Evolutionary conservation across 129 eudicot genomes (phyloP).

Genomic region (Pseudognaphalium luteoalbum): DNA sequence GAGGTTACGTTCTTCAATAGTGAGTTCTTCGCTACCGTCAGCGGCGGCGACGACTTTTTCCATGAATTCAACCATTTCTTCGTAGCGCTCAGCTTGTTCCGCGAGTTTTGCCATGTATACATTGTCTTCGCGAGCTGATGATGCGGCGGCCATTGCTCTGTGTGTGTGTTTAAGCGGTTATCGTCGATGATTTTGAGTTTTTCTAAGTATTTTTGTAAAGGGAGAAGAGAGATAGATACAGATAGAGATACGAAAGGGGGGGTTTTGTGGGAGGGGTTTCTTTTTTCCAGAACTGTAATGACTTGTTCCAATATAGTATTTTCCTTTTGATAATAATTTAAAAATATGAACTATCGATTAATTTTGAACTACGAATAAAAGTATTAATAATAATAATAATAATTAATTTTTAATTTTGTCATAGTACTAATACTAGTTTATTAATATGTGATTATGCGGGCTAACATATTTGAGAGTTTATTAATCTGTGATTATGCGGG

Average conservation of each 20-base stretch:
- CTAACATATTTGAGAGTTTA: too few species aligned
- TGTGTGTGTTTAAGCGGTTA: neutral
- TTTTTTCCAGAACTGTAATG: neutral
- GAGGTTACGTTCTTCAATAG: conserved; percentile 90
- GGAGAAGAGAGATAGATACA: neutral
- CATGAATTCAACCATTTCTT: conserved; percentile 95
- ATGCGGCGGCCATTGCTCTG: conserved; percentile 42
- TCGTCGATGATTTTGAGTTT: neutral
- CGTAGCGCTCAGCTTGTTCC: conserved; percentile 91
- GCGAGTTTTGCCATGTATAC: conserved; percentile 94
- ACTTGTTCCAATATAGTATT: neutral
- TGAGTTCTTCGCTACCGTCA: conserved; percentile 61
- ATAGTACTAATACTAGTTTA: too few species aligned
- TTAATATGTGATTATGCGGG: too few species aligned
- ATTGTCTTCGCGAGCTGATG: conserved; percentile 71
- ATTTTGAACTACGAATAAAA: too few species aligned
- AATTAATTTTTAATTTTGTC: too few species aligned
- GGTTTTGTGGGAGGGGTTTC: conserved; percentile 1
- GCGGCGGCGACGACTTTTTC: conserved; percentile 76
- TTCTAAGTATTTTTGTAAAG: neutral
- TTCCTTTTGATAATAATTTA: neutral
- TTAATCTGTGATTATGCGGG: too few species aligned
- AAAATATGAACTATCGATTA: too few species aligned
- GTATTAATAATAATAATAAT: too few species aligned
- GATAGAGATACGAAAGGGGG: neutral